These are phyloP conservation scores for Debaryomyces maramus DNA, from an alignment of 805 yeast species.

Conservation along the genomic window DNA sequence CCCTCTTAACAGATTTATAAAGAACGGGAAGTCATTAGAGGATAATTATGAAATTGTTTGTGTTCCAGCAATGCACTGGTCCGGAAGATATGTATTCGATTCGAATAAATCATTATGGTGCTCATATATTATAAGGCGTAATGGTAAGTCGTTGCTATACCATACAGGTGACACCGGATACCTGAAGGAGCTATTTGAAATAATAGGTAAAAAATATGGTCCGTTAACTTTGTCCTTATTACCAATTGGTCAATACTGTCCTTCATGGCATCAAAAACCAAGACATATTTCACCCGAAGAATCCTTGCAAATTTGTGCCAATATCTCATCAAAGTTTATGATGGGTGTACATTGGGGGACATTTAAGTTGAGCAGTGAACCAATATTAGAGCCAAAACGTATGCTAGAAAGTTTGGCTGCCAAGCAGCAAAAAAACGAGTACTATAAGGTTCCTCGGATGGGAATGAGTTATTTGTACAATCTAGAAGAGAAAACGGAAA, in stretches of 20 bases:
- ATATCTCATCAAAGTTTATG: conserved; percentile 58
- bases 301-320: conserved; percentile 64
- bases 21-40: conserved; percentile 29
- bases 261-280: conserved; percentile 90
- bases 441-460: conserved; percentile 65
- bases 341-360: conserved; percentile 98
- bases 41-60: conserved; percentile 78
- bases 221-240: conserved; percentile 60
- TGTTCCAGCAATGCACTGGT: conserved; percentile 97
- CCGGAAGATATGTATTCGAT: conserved; percentile 80
- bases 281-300: conserved; percentile 86
- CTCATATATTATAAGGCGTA: conserved; percentile 68
- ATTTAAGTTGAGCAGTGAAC: conserved; percentile 84
- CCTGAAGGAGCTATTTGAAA: conserved; percentile 64
- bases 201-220: conserved; percentile 67
- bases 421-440: conserved; percentile 30
- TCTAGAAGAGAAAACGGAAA: conserved; percentile 20
- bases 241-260: conserved; percentile 95
- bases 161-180: conserved; percentile 98
- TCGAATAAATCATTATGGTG: conserved; percentile 87
- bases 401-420: conserved; percentile 53
- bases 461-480: conserved; percentile 69
- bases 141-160: conserved; percentile 70
- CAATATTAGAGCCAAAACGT: conserved; percentile 78
- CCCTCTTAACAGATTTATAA: conserved; percentile 38